These are phyloP conservation scores for Trichoderma erinaceum DNA, from an alignment of 495 filamentous ascomycete species.

Conservation along the genomic window DNA sequence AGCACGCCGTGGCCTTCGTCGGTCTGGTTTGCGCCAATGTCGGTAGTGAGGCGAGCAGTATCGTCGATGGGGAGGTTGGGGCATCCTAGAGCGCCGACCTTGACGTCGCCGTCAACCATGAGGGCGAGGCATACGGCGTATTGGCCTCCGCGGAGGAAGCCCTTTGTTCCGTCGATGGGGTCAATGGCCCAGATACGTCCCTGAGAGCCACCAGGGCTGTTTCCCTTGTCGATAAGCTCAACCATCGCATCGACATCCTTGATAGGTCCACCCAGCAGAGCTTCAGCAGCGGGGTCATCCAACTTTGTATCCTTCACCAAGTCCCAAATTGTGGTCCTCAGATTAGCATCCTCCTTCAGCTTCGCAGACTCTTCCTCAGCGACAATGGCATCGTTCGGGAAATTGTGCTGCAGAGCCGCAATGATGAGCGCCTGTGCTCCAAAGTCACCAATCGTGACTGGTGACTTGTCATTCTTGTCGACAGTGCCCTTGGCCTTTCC, in stretches of 20 bases:
- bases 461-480: slow-evolving; percentile 89
- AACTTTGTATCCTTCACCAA: slow-evolving; percentile 67
- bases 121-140: slow-evolving; percentile 92
- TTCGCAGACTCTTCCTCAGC: slow-evolving; percentile 87
- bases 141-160: slow-evolving; percentile 94
- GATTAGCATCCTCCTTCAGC: slow-evolving; percentile 58
- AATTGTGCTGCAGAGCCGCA: slow-evolving; percentile 76
- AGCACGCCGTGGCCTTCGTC: slow-evolving; percentile 71
- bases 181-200: slow-evolving; percentile 96
- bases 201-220: slow-evolving; percentile 66
- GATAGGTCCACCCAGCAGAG: slow-evolving; percentile 64
- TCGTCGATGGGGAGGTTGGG: slow-evolving; percentile 90
- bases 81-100: slow-evolving; percentile 88
- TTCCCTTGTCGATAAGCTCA: slow-evolving; percentile 75
- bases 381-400: slow-evolving; percentile 85
- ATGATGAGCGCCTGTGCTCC: slow-evolving; percentile 97
- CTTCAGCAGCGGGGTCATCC: slow-evolving; percentile 57
- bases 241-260: slow-evolving; percentile 69
- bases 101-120: slow-evolving; percentile 90
- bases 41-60: slow-evolving; percentile 55
- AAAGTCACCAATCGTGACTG: slow-evolving; percentile 96
- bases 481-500: slow-evolving; percentile 88
- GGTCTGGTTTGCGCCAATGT: slow-evolving; percentile 60
- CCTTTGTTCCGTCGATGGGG: slow-evolving; percentile 96
- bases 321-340: slow-evolving; percentile 74